A percentile compares a stretch with the other conserved stretches of the same genome.
These are phyloP conservation scores for Paracoccidioides brasiliensis DNA, from an alignment of 2,329 filamentous ascomycete species.

Conservation along the genomic window DNA sequence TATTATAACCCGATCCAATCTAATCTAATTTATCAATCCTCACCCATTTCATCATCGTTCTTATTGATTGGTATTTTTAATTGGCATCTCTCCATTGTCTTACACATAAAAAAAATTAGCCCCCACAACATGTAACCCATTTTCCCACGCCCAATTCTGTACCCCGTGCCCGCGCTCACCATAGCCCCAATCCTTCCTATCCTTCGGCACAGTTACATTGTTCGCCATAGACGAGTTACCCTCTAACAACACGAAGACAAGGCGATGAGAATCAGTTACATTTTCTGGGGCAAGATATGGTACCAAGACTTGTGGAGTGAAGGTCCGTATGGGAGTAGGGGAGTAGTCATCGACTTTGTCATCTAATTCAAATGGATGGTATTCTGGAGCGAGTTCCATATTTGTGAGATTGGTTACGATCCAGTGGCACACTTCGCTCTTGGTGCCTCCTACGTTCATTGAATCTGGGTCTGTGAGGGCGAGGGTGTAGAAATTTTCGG, in stretches of 20 bases:
- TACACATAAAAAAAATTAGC: slow-evolving; percentile 19
- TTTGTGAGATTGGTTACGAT: slow-evolving; percentile 18
- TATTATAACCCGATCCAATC: too few species aligned
- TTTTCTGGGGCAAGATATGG: slow-evolving; percentile 41
- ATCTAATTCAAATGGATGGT: background rate
- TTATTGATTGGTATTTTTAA: too few species aligned
- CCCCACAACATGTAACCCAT: slow-evolving; percentile 18
- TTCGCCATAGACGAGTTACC: slow-evolving; percentile 23
- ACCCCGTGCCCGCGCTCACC: slow-evolving; percentile 32
- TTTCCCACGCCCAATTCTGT: slow-evolving; percentile 19
- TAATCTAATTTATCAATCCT: too few species aligned
- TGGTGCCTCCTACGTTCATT: slow-evolving; percentile 40
- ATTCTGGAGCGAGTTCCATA: background rate
- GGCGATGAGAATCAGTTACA: slow-evolving; percentile 45
- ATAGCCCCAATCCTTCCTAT: slow-evolving; percentile 45
- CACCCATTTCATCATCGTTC: too few species aligned
- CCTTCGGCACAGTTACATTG: slow-evolving; percentile 32
- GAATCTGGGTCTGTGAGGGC: slow-evolving; percentile 47
- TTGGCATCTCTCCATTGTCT: background rate
- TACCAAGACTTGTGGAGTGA: slow-evolving; percentile 5
- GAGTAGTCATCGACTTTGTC: slow-evolving; percentile 1
- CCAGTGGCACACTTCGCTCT: slow-evolving; percentile 48
- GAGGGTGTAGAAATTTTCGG: slow-evolving; percentile 31
- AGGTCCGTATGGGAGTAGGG: background rate
- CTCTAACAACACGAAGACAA: slow-evolving; percentile 42